Percentiles rank a stretch among this genome's conserved stretches.
phyloP scores from a whole-genome alignment of 805 yeast species.

The Pichia pseudocactophila region DNA sequence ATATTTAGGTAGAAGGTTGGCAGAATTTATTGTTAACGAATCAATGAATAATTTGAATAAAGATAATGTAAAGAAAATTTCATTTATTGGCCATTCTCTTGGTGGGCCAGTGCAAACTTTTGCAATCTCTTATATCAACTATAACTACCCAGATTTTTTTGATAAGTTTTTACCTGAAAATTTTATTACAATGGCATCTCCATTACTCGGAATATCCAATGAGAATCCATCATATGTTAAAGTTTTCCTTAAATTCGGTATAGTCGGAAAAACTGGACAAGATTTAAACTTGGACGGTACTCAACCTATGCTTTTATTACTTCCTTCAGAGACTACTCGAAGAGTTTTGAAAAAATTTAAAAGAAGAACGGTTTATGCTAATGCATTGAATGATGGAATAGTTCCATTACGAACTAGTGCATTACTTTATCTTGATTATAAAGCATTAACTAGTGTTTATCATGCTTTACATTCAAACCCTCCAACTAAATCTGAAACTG shows the following conservation, averaged over 20 bases:
- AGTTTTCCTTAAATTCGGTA: slow-evolving; percentile 75
- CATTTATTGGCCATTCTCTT: slow-evolving; percentile 87
- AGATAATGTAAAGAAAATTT: slow-evolving; percentile 37
- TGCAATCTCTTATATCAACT: slow-evolving; percentile 73
- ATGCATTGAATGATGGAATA: slow-evolving; percentile 86
- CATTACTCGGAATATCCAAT: slow-evolving; percentile 76
- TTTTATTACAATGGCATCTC: slow-evolving; percentile 79
- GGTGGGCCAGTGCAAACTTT: slow-evolving; percentile 91
- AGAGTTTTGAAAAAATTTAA: slow-evolving; percentile 51
- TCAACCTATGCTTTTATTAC: slow-evolving; percentile 61
- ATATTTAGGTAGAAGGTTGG: slow-evolving; percentile 74
- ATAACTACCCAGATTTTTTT: slow-evolving; percentile 65
- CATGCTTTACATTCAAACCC: slow-evolving; percentile 16
- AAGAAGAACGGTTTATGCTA: slow-evolving; percentile 79
- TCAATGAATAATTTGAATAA: slow-evolving; percentile 20
- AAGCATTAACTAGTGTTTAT: slow-evolving; percentile 49
- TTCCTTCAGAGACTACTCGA: slow-evolving; percentile 72
- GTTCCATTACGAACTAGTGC: slow-evolving; percentile 92
- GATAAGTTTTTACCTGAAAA: slow-evolving; percentile 58
- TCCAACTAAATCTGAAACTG: slow-evolving; percentile 7
- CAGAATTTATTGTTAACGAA: slow-evolving; percentile 55
- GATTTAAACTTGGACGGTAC: slow-evolving; percentile 61
- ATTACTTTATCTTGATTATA: slow-evolving; percentile 76
- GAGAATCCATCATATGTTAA: slow-evolving; percentile 86
- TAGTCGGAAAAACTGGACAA: slow-evolving; percentile 88